A percentile compares a stretch with the other conserved stretches of the same genome.
phyloP scores from a whole-genome alignment of 148 eudicot genomes.

The Drosera capensis region DNA sequence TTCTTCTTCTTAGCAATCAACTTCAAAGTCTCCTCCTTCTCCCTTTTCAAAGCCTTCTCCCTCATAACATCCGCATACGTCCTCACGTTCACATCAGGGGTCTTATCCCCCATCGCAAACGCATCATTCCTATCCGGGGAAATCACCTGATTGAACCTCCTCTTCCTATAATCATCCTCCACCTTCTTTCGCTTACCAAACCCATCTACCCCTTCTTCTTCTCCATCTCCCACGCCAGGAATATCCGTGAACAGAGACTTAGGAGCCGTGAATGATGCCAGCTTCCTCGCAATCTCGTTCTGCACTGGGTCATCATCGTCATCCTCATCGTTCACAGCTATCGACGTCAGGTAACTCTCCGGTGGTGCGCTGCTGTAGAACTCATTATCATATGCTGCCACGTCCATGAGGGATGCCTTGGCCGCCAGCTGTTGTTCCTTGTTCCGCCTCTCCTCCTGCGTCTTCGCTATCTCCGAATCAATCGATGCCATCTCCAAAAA shows the following conservation, averaged over 20 bases:
- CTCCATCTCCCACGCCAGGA: slow-evolving; percentile 54
- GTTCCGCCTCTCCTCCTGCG: slow-evolving; percentile 80
- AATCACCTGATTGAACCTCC: slow-evolving; percentile 52
- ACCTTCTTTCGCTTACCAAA: slow-evolving; percentile 52
- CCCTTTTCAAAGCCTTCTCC: slow-evolving; percentile 63
- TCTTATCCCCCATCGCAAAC: slow-evolving; percentile 68
- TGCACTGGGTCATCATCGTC: slow-evolving; percentile 42
- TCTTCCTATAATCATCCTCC: slow-evolving; percentile 62
- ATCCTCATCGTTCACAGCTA: slow-evolving; percentile 71
- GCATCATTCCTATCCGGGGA: slow-evolving; percentile 81
- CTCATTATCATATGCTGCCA: slow-evolving; percentile 56
- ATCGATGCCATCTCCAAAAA: slow-evolving; percentile 25
- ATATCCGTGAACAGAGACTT: slow-evolving; percentile 60
- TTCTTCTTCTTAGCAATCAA: slow-evolving; percentile 55
- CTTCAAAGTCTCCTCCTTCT: slow-evolving; percentile 54
- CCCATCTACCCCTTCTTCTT: slow-evolving; percentile 50
- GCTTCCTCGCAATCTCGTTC: slow-evolving; percentile 40
- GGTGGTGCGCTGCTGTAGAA: slow-evolving; percentile 45
- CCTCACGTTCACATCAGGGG: slow-evolving; percentile 62
- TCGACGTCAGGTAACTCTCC: slow-evolving; percentile 54
- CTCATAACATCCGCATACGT: slow-evolving; percentile 82
- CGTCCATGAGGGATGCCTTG: slow-evolving; percentile 36
- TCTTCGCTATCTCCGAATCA: slow-evolving; percentile 63
- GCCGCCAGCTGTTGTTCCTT: slow-evolving; percentile 66
- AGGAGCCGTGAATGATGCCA: slow-evolving; percentile 79